Conservation (phyloP, 768 basidiomycete genomes). For the Hericium alpestre region DNA sequence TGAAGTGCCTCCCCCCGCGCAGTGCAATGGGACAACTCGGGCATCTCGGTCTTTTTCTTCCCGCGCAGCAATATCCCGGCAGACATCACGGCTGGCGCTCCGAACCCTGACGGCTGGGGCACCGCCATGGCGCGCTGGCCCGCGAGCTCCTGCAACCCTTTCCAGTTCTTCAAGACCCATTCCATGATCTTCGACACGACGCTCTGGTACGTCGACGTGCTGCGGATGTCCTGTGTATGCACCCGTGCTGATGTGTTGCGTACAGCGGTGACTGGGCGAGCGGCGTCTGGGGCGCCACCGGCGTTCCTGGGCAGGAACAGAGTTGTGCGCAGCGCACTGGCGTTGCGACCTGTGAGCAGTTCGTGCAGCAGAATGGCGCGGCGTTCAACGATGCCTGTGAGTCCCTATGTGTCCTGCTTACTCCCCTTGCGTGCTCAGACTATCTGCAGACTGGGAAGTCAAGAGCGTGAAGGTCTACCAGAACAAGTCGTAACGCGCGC, state of each 20-base stretch:
- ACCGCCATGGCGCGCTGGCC: conserved; percentile 72
- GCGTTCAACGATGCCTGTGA: conserved; percentile 70
- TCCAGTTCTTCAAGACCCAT: conserved; percentile 69
- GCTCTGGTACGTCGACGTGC: conserved; percentile 45
- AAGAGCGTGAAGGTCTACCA: conserved; percentile 67
- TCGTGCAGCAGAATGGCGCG: conserved; percentile 60
- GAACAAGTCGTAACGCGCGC: conserved; percentile 5
- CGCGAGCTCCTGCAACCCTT: conserved; percentile 62
- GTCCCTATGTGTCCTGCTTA: conserved; percentile 22
- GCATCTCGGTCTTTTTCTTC: conserved; percentile 80
- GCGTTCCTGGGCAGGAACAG: conserved; percentile 75
- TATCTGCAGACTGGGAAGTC: conserved; percentile 67
- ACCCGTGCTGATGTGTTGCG: conserved; percentile 2
- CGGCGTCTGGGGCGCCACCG: conserved; percentile 59
- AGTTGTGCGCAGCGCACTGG: conserved; percentile 82
- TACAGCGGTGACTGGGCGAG: conserved; percentile 84
- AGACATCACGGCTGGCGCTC: conserved; percentile 67
- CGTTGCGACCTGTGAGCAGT: conserved; percentile 69
- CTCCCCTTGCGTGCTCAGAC: background rate
- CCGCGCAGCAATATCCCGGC: conserved; percentile 58
- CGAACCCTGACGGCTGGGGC: conserved; percentile 71
- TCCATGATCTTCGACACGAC: conserved; percentile 79
- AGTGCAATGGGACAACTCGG: conserved; percentile 71
- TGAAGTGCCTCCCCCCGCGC: background rate
- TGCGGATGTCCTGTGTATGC: conserved; percentile 12